phyloP scores from a whole-genome alignment of 2,329 filamentous ascomycete genomes.

The Gremmenia infestans region DNA sequence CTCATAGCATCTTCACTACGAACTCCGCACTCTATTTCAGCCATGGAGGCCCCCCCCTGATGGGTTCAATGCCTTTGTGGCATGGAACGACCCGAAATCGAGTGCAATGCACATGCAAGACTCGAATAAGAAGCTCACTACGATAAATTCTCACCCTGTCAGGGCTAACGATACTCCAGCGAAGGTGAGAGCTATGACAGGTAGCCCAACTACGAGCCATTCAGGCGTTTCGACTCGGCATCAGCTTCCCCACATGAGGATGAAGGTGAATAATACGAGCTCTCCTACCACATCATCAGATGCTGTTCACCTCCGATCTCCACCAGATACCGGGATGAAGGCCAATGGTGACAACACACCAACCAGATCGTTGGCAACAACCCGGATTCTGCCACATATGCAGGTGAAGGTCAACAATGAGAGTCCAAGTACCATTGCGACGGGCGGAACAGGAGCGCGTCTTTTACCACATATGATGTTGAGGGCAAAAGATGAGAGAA shows the following conservation, averaged over 20 bases:
- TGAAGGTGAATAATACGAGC: background rate
- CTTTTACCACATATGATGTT: background rate
- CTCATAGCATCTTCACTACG: background rate
- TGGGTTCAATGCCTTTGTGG: background rate
- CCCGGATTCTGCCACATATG: too few species aligned
- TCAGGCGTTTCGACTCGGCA: too few species aligned
- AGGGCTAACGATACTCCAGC: background rate
- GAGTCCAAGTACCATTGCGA: background rate
- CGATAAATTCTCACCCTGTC: background rate
- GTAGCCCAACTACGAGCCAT: too few species aligned
- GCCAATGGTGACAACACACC: too few species aligned
- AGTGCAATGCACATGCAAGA: background rate
- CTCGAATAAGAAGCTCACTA: background rate
- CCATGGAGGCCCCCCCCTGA: background rate
- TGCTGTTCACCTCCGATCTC: too few species aligned
- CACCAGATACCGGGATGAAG: too few species aligned
- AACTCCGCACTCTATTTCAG: background rate
- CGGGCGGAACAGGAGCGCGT: background rate
- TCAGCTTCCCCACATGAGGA: too few species aligned
- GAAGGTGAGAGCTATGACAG: too few species aligned
- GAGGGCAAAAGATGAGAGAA: background rate
- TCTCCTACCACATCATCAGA: too few species aligned
- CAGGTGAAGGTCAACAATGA: too few species aligned
- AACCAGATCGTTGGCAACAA: too few species aligned
- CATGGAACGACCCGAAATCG: background rate